Percentiles rank a stretch among this genome's conserved stretches.
Conservation (phyloP, 129 eudicot genomes). For the Gnaphalium uliginosum region DNA sequence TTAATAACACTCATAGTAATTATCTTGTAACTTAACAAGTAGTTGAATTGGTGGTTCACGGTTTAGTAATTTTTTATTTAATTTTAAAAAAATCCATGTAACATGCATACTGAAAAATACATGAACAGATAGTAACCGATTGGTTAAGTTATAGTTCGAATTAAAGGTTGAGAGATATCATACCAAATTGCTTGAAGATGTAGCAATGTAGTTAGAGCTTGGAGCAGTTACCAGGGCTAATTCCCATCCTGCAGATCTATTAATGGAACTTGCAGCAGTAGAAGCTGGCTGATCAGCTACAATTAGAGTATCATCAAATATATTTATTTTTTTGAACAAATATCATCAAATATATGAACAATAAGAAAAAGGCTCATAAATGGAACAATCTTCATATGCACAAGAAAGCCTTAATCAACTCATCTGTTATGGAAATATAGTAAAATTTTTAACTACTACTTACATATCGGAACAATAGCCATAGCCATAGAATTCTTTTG, state of each 20-base stretch:
- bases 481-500: conserved; percentile 70
- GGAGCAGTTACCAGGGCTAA: conserved; percentile 86
- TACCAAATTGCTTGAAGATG: conserved; percentile 71
- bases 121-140: not conserved
- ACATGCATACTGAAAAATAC: not conserved
- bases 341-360: not conserved
- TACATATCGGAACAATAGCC: conserved; percentile 77
- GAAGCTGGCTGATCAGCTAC: conserved; percentile 50
- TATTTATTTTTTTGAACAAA: too few relatives aligned
- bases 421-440: not conserved
- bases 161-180: not conserved
- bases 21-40: not conserved
- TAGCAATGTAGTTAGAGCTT: conserved; percentile 64
- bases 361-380: not conserved
- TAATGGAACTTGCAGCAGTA: conserved; percentile 40
- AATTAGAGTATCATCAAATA: conserved; percentile 15
- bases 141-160: not conserved
- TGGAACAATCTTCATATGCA: not conserved
- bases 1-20: too few relatives aligned
- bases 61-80: not conserved
- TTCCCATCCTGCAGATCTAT: conserved; percentile 90
- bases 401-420: not conserved
- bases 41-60: not conserved
- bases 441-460: conserved; percentile 15
- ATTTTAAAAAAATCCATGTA: not conserved